Evolutionary conservation across 75 land plant species (phyloP).

Genomic region (Adiantum capillusveneris): DNA sequence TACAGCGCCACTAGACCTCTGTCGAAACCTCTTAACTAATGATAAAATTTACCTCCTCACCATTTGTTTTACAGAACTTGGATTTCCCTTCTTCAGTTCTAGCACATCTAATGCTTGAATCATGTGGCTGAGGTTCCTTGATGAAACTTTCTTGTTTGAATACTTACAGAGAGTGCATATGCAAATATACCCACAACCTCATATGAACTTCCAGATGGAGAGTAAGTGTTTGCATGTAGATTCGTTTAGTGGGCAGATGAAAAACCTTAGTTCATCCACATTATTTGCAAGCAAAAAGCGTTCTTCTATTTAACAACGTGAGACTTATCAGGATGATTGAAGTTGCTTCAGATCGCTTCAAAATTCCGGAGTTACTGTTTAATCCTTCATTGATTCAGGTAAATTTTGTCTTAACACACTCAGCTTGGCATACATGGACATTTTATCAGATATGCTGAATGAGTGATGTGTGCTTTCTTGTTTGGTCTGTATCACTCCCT

Average conservation of each 20-base stretch:
- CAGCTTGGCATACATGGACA: no score
- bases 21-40: no score
- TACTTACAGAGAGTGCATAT: constrained; percentile 66
- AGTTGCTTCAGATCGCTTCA: constrained; percentile 92
- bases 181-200: constrained; percentile 92
- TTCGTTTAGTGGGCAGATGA: no score
- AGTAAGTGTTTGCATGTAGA: constrained; percentile 78
- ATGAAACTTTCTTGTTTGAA: background rate
- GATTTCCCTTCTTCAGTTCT: no score
- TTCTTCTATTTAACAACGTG: background rate
- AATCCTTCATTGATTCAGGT: constrained; percentile 86
- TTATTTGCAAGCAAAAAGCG: no score
- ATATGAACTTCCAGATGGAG: constrained; percentile 97
- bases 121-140: constrained; percentile 1
- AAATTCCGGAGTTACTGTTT: constrained; percentile 80
- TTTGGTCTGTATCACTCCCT: background rate
- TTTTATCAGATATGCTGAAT: no score
- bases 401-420: no score
- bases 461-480: background rate
- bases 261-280: no score
- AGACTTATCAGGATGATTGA: constrained; percentile 56
- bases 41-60: no score
- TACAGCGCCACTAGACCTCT: no score
- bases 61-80: no score
- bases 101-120: no score